Base-by-base conservation (phyloP, 2,329 filamentous ascomycete genomes). In the Verticillium klebahnii region DNA sequence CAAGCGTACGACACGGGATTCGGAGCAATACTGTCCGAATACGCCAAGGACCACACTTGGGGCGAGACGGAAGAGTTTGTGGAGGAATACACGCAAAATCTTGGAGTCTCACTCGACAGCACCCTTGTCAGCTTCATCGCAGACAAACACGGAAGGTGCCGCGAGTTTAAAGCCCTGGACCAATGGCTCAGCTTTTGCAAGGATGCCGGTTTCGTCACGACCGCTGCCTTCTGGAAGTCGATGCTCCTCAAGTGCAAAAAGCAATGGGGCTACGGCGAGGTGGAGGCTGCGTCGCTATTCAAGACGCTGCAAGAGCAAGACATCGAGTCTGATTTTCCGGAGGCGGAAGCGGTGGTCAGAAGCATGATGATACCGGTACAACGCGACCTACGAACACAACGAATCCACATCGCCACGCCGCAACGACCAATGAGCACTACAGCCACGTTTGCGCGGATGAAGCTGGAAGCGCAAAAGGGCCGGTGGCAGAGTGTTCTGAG, bases 121-220 rank as follows among this genome's bases (percentile, higher is more conserved):
- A 71, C 73, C 60, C 68, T 77, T 62, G 76, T 80, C 45, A 77
- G 75, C 2, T 64, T 81, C 29, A 71, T 82, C 63, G 77, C 78
- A 17, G 77, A 78, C 55, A 74, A 75, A 60, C 80, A 79, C 64
- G 78, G 72, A 14, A 70, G 72, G 25, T 68, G 72, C 32, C 76
- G 73, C 29, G 77, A 82, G 55, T 66, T 73, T 36, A 52, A 67
- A 12, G 72, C 75, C 1, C 74, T 82, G 60, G 63, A 77, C 4
- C 67, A 65, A 7, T 82, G 80, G 80, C 67, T 82, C 19, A 64
- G 67, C 36, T 75, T 75, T 62, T 80, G 77, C 68, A 69, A 67
- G 37, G 59, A 61, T 11, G 65, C 70, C 8, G 77, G 75, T 4
- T 77, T 78, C 55, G 67, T 69, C 2, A 64, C 77, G 15, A 73